Evolutionary conservation across 176 grass and related monocot species (phyloP).

Genomic region (Ananas comosus): DNA sequence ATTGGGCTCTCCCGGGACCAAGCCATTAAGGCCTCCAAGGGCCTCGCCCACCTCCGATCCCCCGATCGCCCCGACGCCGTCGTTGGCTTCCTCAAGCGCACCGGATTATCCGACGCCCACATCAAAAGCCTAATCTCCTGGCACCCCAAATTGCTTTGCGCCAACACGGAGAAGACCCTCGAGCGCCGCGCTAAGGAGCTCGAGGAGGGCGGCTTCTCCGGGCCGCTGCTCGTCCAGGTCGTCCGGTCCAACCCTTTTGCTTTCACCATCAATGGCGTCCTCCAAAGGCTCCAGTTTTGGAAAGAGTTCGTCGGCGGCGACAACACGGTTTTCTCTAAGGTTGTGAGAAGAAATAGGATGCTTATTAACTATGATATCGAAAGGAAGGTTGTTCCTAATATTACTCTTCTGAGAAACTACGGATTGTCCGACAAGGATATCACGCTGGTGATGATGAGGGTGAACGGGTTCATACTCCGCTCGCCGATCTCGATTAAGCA

Average conservation of each 20-base stretch:
- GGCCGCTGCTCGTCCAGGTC: conserved; percentile 14
- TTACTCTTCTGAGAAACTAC: neutral
- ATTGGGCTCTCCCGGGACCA: neutral
- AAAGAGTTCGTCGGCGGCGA: conserved; percentile 6
- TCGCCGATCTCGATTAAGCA: neutral
- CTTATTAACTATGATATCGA: conserved; percentile 3
- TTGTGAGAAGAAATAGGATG: conserved; percentile 2
- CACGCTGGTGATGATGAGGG: neutral
- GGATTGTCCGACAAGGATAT: neutral
- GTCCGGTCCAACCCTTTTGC: conserved; percentile 8
- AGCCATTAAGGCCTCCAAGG: neutral
- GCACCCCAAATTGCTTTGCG: neutral
- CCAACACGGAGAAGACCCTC: conserved; percentile 11
- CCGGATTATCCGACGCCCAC: conserved; percentile 3
- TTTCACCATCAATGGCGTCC: neutral
- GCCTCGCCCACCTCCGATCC: neutral
- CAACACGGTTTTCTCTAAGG: neutral
- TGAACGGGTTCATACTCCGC: neutral
- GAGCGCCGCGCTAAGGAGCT: neutral
- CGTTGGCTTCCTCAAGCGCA: conserved; percentile 13
- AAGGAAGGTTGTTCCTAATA: neutral
- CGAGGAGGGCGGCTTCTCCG: neutral
- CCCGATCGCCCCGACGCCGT: conserved; percentile 1
- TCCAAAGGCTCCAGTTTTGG: conserved; percentile 16
- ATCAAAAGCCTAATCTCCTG: conserved; percentile 6